These are phyloP conservation scores for Collybia sp. DNA, from an alignment of 768 basidiomycete genomes.

Conservation along the genomic window DNA sequence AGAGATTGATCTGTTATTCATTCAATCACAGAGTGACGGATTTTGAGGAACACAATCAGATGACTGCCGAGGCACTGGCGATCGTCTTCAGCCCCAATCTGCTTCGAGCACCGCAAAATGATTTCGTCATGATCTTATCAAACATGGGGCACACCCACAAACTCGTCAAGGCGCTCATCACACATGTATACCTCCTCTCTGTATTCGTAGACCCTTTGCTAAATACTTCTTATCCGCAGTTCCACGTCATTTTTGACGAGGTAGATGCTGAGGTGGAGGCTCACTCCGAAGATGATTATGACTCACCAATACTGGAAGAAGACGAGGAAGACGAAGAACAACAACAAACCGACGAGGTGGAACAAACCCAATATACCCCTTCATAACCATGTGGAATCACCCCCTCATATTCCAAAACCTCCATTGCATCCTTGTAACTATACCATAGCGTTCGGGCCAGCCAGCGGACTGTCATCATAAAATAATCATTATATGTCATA, in stretches of 20 bases:
- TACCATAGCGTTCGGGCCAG: no score
- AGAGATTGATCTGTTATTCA: background rate
- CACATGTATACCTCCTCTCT: conserved; percentile 51
- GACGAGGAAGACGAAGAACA: conserved; percentile 47
- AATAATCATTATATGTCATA: no score
- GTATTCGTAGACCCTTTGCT: background rate
- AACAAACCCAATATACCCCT: conserved; percentile 13
- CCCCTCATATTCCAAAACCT: conserved; percentile 4
- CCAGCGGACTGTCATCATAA: no score
- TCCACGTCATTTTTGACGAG: conserved; percentile 73
- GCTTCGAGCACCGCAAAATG: conserved; percentile 71
- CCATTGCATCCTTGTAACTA: no score
- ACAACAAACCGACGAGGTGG: conserved; percentile 4
- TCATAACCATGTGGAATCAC: conserved; percentile 9
- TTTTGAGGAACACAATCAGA: conserved; percentile 84
- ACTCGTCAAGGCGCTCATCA: conserved; percentile 71
- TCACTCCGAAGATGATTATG: conserved; percentile 60
- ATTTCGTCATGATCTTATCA: conserved; percentile 70
- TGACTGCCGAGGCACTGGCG: conserved; percentile 81
- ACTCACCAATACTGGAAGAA: conserved; percentile 64
- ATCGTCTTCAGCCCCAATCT: conserved; percentile 86
- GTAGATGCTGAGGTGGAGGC: conserved; percentile 56
- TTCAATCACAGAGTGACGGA: conserved; percentile 63
- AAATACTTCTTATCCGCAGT: conserved; percentile 22
- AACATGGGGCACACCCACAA: conserved; percentile 79